Conservation (phyloP, 768 basidiomycete species). For the Tricholoma saponaceum region DNA sequence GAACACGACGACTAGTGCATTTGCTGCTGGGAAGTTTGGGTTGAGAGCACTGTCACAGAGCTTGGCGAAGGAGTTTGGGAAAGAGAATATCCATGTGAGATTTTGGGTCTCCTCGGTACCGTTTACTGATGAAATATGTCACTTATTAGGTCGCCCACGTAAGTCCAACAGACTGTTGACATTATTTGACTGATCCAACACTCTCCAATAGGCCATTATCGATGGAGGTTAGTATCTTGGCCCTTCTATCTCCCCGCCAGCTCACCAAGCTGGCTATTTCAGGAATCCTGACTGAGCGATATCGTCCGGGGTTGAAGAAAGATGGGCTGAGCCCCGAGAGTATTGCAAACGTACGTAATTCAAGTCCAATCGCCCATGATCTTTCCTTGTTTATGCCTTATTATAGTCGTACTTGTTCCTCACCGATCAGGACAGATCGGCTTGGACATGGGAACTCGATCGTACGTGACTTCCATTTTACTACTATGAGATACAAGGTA, state of each 20-base stretch:
- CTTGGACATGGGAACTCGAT: slow-evolving; percentile 80
- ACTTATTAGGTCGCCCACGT: slow-evolving; percentile 57
- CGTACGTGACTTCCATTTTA: slow-evolving; percentile 37
- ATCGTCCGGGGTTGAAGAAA: slow-evolving; percentile 33
- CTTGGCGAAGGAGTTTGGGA: slow-evolving; percentile 70
- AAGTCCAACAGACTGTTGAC: slow-evolving; percentile 20
- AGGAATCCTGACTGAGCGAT: slow-evolving; percentile 35
- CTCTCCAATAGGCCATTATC: slow-evolving; percentile 51
- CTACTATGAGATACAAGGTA: neutral
- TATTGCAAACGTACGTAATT: slow-evolving; percentile 56
- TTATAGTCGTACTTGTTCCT: slow-evolving; percentile 62
- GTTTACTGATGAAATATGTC: neutral
- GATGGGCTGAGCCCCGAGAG: slow-evolving; percentile 59
- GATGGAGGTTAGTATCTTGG: slow-evolving; percentile 47
- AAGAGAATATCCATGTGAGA: slow-evolving; percentile 67
- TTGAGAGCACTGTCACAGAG: slow-evolving; percentile 64
- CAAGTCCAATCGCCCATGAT: neutral
- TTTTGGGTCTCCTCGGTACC: neutral
- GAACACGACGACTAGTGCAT: slow-evolving; percentile 54
- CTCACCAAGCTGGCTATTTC: neutral
- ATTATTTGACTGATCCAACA: neutral
- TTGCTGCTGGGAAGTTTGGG: slow-evolving; percentile 63
- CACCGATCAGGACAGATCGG: slow-evolving; percentile 62
- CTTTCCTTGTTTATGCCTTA: neutral
- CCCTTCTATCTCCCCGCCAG: neutral